Base-by-base conservation (phyloP, 75 land plant species). In the Isoetes taiwanensis region DNA sequence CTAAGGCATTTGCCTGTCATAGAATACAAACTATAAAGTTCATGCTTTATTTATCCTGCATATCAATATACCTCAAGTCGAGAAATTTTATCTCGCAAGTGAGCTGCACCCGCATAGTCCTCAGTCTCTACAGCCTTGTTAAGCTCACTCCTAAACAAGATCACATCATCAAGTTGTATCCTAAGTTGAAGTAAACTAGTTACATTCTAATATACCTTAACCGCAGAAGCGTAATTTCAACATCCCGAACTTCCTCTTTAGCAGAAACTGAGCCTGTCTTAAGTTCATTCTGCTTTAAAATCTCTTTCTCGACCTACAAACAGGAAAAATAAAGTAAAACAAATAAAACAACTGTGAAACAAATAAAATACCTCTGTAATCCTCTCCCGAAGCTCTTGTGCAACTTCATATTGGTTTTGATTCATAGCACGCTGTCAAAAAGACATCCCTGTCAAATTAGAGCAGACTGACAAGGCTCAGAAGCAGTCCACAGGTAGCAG, bases 191-290 rank as follows among this genome's bases (percentile, higher is more conserved):
- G n/a, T n/a, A n/a, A n/a, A n/a, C n/a, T n/a, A n/a, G n/a, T n/a
- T n/a, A n/a, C n/a, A n/a, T 46, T 6, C 23, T 3, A 6, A n/a
- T n/a, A n/a, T 21, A 87, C 94, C 85, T 84, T 30, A 89, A 58
- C 19, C 83, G 81, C 54, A 94, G 40, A 23, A 94, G 52, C 30
- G 63, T 65, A 57, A 94, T 66, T 6, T 66, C 77, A 40, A 69
- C 81, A 65, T 87, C 96, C 62, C 84, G 96, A 42, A 79, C 88
- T 65, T 88, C 83, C 58, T 70, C 76, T 62, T 81, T 88, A 5
- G 76, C 43, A 21, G 78, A 67, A 0, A 56, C 58, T 28, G 71
- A 58, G 14, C 99, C 90, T 67, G 67, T 63, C 64, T 79, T 84
- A 2, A 65, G 59, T 43, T 78, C 81, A 31, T 50, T 71, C 34